Evolutionary conservation across 2,329 filamentous ascomycete genomes (phyloP), one percentile per base, ranked within the genome.

Genomic region (Davidsoniella eucalypti): DNA sequence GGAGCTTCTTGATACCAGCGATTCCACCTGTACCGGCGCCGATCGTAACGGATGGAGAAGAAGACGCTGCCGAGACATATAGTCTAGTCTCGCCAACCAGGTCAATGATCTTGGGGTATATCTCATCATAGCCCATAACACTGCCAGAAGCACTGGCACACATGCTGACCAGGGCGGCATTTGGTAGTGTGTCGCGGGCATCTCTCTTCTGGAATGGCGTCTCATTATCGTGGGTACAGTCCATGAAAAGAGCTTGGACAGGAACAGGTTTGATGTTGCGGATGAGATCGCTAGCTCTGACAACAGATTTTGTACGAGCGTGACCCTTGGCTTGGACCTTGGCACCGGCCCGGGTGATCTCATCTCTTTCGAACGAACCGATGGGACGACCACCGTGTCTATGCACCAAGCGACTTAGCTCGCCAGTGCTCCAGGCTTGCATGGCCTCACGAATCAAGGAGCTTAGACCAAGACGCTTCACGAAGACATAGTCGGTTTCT

Each of bases 191-290:
- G 61, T 98, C 93, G 53, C 87, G 78, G 47, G 88, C 88, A 62
- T 95, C 88, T 39, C 93, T 77, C 65, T 95, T 95, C 65, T 98
- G 90, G 1, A 90, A 86, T 0, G 92, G 92, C 2, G 87, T 84
- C 66, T 98, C 90, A 58, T 98, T 98, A 67, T 98, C 92, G 63
- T 98, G 92, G 0, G 93, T 98, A 65, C 93, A 98, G 63, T 98
- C 93, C 87, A 96, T 96, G 65, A 98, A 95, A 1, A 98, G 69
- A 1, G 90, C 92, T 56, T 94, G 88, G 0, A 96, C 83, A 3
- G 88, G 86, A 3, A 80, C 84, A n/a, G 84, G 81, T 56, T 86
- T 85, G 64, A 98, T 88, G 54, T 75, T 82, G 56, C 82, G 83
- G 56, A 94, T 73, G 16, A 84, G 75, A 58, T 90, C 82, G 36